Conservation (phyloP, 352 stramenopile species). For the Globisporangium nagaii region DNA sequence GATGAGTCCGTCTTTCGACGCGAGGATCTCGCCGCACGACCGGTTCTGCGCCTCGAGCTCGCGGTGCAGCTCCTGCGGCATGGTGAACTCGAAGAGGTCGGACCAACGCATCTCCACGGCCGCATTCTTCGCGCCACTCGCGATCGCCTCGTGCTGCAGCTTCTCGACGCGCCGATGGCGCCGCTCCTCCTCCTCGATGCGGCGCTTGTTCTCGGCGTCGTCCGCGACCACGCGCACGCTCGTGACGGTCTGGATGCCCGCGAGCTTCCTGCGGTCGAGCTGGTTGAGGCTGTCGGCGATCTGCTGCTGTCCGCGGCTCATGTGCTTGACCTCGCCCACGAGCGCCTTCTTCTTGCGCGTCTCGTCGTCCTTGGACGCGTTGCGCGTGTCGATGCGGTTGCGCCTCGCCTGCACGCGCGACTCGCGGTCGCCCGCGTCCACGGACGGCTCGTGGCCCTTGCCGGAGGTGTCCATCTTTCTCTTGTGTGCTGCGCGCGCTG, state of each 20-base stretch:
- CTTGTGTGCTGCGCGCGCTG: too few species aligned
- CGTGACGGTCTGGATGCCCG: conserved; percentile 88
- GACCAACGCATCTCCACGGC: conserved; percentile 92
- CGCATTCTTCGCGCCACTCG: conserved; percentile 88
- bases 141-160: conserved; percentile 90
- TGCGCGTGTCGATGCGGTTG: conserved; percentile 71
- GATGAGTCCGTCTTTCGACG: conserved; percentile 87
- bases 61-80: conserved; percentile 90
- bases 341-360: conserved; percentile 67
- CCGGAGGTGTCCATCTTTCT: conserved; percentile 16
- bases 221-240: conserved; percentile 88
- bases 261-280: conserved; percentile 63
- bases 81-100: conserved; percentile 89
- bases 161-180: conserved; percentile 78
- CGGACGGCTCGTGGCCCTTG: conserved; percentile 32
- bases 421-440: conserved; percentile 46
- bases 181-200: conserved; percentile 88
- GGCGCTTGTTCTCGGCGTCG: conserved; percentile 82
- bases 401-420: conserved; percentile 56
- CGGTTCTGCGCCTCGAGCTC: conserved; percentile 87
- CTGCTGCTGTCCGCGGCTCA: conserved; percentile 72
- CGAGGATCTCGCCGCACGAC: conserved; percentile 87
- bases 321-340: conserved; percentile 51
- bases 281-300: conserved; percentile 75
- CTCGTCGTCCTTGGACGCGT: conserved; percentile 76